Evolutionary conservation across 164 flowering plant genomes (phyloP), one percentile per base, ranked within the genome.

Genomic region (Magnolia sinica): DNA sequence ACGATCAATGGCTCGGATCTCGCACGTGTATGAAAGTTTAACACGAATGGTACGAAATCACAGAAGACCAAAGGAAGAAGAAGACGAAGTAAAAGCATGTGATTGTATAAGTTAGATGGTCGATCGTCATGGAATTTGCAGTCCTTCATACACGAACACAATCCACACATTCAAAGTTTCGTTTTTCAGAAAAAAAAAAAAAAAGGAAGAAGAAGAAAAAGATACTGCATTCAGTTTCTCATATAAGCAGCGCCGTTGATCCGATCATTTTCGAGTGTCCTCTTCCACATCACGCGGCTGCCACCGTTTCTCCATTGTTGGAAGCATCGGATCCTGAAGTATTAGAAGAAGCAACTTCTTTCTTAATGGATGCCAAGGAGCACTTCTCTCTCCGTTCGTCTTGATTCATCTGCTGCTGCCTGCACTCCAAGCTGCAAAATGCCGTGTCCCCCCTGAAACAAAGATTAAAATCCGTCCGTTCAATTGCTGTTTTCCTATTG

Each of bases 341-440:
- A 19, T 80, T 64, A 19, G 82, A 13, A 10, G 85, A 13, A 0
- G 86, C 50, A 8, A 64, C 80, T 50, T 81, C 82, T 68, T 74
- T 73, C 73, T 73, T 73, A 80, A 80, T 84, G 6, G 90, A 84
- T n/a, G 81, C 78, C 71, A 84, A n/a, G 0, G 85, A 83, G 66
- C 90, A 87, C 83, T 87, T 87, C 73, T 87, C 90, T 71, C 84
- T 86, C 74, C 82, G 80, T 80, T 90, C 90, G 74, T 90, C 93
- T 24, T 77, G 82, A 59, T 82, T 87, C 87, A 90, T 88, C 75
- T 87, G 91, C 14, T 85, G 86, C 51, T 89, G 91, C 84, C 94
- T 77, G 82, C 91, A 89, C 76, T 90, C 92, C 49, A 78, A 80
- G 68, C 91, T 90, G 73, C 93, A 90, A 69, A 86, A 90, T 1